Base-by-base conservation (phyloP, 352 stramenopile genomes). In the Globisporangium middletonii region DNA sequence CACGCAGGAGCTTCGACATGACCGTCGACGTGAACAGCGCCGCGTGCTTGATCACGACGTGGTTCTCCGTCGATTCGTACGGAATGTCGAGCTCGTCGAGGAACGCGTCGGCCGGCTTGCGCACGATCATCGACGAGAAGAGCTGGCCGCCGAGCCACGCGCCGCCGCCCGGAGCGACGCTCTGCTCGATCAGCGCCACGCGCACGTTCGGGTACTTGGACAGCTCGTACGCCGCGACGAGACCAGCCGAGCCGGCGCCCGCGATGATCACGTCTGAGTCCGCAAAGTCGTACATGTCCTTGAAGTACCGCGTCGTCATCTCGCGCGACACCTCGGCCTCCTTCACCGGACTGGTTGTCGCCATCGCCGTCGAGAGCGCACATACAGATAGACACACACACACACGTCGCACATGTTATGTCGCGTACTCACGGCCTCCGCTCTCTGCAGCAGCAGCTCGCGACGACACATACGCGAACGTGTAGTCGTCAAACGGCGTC, bases 271-370 rank as follows among this genome's bases (percentile, higher is more conserved):
- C 68, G 51, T 86, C 76, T 51, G 71, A 79, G 64, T 86, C 76
- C 47, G 76, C 76, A 67, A 79, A 84, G 63, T 83, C 73, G 72
- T 86, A 83, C 73, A 86, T 69, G 61, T 86, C 76, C 73, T 86
- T 86, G 69, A 86, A 82, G 67, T 86, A 86, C 23, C 76, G 73
- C 35, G 73, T 86, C 38, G 76, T 86, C 76, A 86, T 86, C 63
- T 83, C 76, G 54, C 76, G 76, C 57, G 76, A 86, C 52, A 86
- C 72, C 44, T 83, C 69, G 23, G 76, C 69, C 65, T 86, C 76
- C 65, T 83, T 82, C 41, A 86, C 72, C 16, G 76, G 76, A n/a
- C 72, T 83, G 62, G 13, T 53, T 19, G 12, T 15, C 15, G 23
- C 12, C 23, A 27, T 7, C 2, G 7, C 16, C 50, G 18, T 41